phyloP scores from a whole-genome alignment of 2,329 filamentous ascomycete genomes.

The Endoconidiophora polonica region DNA sequence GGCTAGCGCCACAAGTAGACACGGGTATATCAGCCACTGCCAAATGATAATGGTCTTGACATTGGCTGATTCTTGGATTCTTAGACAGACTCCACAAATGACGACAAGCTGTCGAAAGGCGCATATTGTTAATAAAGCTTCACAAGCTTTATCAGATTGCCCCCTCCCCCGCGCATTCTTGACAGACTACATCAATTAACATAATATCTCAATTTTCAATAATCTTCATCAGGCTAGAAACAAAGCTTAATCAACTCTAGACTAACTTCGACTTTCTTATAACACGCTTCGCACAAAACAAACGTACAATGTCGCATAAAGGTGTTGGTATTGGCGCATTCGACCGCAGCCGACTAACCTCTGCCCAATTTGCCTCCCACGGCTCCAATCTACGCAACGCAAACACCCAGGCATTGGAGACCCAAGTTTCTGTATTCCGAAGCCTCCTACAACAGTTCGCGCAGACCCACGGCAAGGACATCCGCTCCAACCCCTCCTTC shows the following conservation, averaged over 20 bases:
- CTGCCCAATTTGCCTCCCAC: constrained; percentile 79
- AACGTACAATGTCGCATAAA: constrained; percentile 40
- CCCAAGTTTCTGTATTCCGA: constrained; percentile 90
- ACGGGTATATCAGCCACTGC: constrained; percentile 1
- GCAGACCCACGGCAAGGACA: constrained; percentile 84
- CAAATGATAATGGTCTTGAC: constrained; percentile 1
- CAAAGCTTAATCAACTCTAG: neutral
- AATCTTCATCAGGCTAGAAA: neutral
- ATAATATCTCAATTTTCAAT: too few relatives aligned
- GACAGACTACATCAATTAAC: too few relatives aligned
- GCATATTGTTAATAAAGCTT: neutral
- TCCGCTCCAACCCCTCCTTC: constrained; percentile 86
- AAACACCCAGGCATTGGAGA: constrained; percentile 73
- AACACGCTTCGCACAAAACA: too few relatives aligned
- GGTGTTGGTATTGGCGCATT: constrained; percentile 86
- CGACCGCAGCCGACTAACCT: constrained; percentile 66
- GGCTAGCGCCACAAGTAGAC: constrained; percentile 1
- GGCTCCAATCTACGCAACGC: constrained; percentile 71
- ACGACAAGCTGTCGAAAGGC: constrained; percentile 2
- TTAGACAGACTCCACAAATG: constrained; percentile 3
- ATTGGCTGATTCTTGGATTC: neutral
- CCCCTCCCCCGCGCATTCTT: too few relatives aligned
- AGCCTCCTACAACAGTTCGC: constrained; percentile 90
- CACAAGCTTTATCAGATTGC: neutral
- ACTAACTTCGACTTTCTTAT: too few relatives aligned